Evolutionary conservation across 2,329 filamentous ascomycete genomes (phyloP), one percentile per base, ranked within the genome.

Genomic region (Dothideomycetidae sp.): DNA sequence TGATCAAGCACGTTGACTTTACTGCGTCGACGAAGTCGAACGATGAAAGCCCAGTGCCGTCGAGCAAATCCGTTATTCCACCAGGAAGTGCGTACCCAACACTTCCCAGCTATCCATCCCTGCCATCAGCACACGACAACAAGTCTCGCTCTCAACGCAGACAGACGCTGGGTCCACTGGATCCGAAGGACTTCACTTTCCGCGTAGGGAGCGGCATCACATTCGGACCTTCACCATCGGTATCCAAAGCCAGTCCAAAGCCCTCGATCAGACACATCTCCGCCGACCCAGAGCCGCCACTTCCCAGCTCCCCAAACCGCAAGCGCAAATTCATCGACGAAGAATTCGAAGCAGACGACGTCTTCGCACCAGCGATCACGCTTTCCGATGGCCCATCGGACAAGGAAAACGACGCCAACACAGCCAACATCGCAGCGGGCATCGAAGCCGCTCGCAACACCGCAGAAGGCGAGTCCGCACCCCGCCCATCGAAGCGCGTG

Each of bases 1-100:
- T 75, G 15, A 81, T 75, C 56, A 93, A 92, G 62, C 78, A 73
- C 39, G 82, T 93, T 23, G 76, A 81, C 35, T 93, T 93, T 50
- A 84, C 80, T 0, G 78, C 77, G 2, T 57, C 23, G 70, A 81
- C 46, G 46, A 61, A 53, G 48, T 55, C 42, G 12, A 40, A 39
- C 18, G 43, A 46, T n/a, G 32, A 42, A 10, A 45, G 36, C 14
- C 37, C 39, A 21, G 45, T 43, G 29, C 50, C 44, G 3, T 48
- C 48, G 2, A 51, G 40, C 29, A 48, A 40, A 47, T 46, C 32
- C 49, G 28, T 29, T 44, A 36, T 36, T 37, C 21, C 39, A 33
- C 16, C 46, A 5, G 44, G 12, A 31, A 14, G 36, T 13, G 26
- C 18, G 15, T 53, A 48, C 43, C 48, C 45, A 5, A 32, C 29